phyloP scores from a whole-genome alignment of 305 asterid genomes.

The Petunia hybrid region DNA sequence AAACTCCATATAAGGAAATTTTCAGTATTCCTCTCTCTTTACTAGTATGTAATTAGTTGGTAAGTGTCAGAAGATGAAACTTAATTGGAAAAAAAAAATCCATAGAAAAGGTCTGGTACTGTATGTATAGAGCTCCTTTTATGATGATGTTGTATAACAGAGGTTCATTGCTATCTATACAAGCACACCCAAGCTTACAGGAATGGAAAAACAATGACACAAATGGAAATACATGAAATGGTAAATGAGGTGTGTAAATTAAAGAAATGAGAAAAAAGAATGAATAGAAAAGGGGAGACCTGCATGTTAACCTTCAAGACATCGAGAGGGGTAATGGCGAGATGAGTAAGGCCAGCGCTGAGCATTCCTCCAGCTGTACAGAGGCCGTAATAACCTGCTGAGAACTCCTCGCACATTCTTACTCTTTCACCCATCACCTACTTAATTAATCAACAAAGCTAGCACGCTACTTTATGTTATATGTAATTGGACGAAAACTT shows the following conservation, averaged over 20 bases:
- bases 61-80: background rate
- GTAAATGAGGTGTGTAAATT: background rate
- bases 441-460: no score
- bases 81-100: conserved; percentile 8
- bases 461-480: no score
- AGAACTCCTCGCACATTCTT: conserved; percentile 49
- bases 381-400: conserved; percentile 61
- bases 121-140: no score
- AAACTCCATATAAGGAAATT: background rate
- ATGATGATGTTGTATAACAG: no score
- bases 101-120: background rate
- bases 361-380: conserved; percentile 73
- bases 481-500: no score
- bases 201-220: background rate
- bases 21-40: conserved; percentile 9
- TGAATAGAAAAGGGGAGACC: no score
- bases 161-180: no score
- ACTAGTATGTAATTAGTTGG: background rate
- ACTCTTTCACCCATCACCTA: background rate
- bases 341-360: conserved; percentile 75
- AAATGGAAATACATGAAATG: background rate
- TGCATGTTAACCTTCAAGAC: conserved; percentile 87
- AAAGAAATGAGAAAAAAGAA: background rate
- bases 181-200: background rate
- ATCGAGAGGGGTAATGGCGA: conserved; percentile 78